Percentiles rank a stretch among this genome's conserved stretches.
Conservation (phyloP, 306 rosid species). For the Quillaja saponaria region DNA sequence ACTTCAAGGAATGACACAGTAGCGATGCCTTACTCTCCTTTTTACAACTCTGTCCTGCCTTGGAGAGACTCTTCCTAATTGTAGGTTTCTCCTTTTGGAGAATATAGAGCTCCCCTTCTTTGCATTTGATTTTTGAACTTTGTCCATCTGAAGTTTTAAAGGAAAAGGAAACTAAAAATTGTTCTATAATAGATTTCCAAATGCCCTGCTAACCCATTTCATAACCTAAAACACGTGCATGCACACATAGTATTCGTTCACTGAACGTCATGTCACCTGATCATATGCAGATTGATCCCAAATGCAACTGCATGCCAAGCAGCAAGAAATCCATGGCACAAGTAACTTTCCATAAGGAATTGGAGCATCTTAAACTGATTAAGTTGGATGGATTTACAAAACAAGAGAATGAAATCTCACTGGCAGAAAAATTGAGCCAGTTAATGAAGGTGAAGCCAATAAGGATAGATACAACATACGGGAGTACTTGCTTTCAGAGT, state of each 20-base stretch:
- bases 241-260: too few relatives aligned
- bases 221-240: too few relatives aligned
- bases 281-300: constrained; percentile 53
- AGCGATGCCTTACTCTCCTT: constrained; percentile 51
- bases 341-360: constrained; percentile 23
- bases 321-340: constrained; percentile 29
- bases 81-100: constrained; percentile 31
- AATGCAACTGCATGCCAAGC: constrained; percentile 32
- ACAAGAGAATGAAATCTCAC: constrained; percentile 37
- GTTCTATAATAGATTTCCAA: neutral
- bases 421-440: constrained; percentile 36
- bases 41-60: constrained; percentile 59
- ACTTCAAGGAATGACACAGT: constrained; percentile 36
- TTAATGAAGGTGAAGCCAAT: constrained; percentile 37
- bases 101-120: neutral
- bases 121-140: neutral
- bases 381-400: constrained; percentile 49
- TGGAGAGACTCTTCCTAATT: constrained; percentile 55
- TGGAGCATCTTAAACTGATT: constrained; percentile 43
- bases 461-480: constrained; percentile 40
- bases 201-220: too few relatives aligned
- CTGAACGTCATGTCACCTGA: too few relatives aligned
- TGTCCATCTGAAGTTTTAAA: too few relatives aligned
- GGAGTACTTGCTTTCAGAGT: constrained; percentile 29
- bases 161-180: too few relatives aligned